phyloP scores from a whole-genome alignment of 768 basidiomycete species.

The Termitomyces sp. region DNA sequence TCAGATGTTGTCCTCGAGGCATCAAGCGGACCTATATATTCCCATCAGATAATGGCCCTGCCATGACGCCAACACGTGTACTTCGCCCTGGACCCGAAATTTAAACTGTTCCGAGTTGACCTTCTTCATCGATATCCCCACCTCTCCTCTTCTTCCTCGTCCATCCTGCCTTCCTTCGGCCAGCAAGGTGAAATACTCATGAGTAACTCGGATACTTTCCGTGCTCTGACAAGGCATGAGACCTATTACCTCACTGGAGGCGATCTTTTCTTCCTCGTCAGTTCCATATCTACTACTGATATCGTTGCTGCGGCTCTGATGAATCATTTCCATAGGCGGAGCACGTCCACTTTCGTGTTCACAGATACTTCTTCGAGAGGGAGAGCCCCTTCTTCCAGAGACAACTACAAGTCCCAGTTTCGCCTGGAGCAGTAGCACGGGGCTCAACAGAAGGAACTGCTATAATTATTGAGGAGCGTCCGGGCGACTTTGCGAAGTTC shows the following conservation, averaged over 20 bases:
- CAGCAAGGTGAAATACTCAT: constrained; percentile 21
- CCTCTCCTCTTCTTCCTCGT: constrained; percentile 20
- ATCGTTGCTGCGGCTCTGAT: constrained; percentile 26
- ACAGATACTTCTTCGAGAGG: constrained; percentile 50
- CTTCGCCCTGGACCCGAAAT: constrained; percentile 28
- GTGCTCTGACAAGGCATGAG: constrained; percentile 24
- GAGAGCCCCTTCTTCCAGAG: constrained; percentile 46
- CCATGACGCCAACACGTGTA: constrained; percentile 28
- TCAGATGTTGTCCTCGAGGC: constrained; percentile 16
- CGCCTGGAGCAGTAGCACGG: constrained; percentile 25
- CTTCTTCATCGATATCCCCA: constrained; percentile 35
- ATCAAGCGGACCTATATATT: constrained; percentile 12
- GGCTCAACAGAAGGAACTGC: constrained; percentile 38
- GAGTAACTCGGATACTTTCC: constrained; percentile 18
- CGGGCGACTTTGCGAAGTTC: constrained; percentile 40
- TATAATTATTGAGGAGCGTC: constrained; percentile 36
- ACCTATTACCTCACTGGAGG: constrained; percentile 51
- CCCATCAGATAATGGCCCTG: constrained; percentile 13
- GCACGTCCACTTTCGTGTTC: constrained; percentile 48
- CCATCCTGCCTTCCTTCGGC: constrained; percentile 23
- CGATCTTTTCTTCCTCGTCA: constrained; percentile 48
- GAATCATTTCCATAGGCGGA: constrained; percentile 42
- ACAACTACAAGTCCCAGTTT: constrained; percentile 28
- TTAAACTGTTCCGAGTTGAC: constrained; percentile 14
- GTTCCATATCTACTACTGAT: constrained; percentile 22